Conservation (phyloP, 768 basidiomycete genomes). For the Phylloporus rhodoxanthus region DNA sequence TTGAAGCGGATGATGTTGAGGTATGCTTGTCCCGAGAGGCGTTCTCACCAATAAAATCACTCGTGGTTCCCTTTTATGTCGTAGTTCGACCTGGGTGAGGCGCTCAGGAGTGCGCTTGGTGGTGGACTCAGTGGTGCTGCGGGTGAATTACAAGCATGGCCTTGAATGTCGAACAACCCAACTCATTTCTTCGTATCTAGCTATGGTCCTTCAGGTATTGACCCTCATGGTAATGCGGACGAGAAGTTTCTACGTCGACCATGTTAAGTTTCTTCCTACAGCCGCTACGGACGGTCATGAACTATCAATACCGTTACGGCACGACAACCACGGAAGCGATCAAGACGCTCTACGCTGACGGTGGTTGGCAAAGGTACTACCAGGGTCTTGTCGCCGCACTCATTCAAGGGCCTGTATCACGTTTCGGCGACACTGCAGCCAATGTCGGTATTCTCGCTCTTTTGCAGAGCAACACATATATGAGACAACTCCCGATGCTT, state of each 20-base stretch:
- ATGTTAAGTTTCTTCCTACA: slow-evolving; percentile 20
- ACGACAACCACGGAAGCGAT: slow-evolving; percentile 58
- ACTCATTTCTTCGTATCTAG: slow-evolving; percentile 32
- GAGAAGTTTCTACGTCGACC: neutral
- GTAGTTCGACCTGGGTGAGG: slow-evolving; percentile 75
- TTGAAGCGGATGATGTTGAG: slow-evolving; percentile 61
- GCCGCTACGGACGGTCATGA: slow-evolving; percentile 97
- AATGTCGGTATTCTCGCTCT: slow-evolving; percentile 89
- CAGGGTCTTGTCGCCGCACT: slow-evolving; percentile 83
- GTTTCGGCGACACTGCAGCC: slow-evolving; percentile 94
- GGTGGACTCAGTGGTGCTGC: slow-evolving; percentile 89
- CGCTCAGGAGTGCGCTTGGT: slow-evolving; percentile 78
- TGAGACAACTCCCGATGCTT: slow-evolving; percentile 54
- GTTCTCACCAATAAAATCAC: slow-evolving; percentile 40
- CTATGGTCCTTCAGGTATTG: slow-evolving; percentile 93
- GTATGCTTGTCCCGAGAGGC: slow-evolving; percentile 35
- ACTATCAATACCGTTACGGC: slow-evolving; percentile 94
- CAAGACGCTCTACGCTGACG: slow-evolving; percentile 65
- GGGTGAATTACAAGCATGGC: slow-evolving; percentile 35
- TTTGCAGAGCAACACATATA: slow-evolving; percentile 67
- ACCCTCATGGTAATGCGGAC: slow-evolving; percentile 58
- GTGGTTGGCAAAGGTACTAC: slow-evolving; percentile 81
- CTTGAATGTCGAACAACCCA: neutral
- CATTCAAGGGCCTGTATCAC: slow-evolving; percentile 74
- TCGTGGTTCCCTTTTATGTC: slow-evolving; percentile 29